Evolutionary conservation across 768 basidiomycete species (phyloP).

Genomic region (Antrodiella citrinella): DNA sequence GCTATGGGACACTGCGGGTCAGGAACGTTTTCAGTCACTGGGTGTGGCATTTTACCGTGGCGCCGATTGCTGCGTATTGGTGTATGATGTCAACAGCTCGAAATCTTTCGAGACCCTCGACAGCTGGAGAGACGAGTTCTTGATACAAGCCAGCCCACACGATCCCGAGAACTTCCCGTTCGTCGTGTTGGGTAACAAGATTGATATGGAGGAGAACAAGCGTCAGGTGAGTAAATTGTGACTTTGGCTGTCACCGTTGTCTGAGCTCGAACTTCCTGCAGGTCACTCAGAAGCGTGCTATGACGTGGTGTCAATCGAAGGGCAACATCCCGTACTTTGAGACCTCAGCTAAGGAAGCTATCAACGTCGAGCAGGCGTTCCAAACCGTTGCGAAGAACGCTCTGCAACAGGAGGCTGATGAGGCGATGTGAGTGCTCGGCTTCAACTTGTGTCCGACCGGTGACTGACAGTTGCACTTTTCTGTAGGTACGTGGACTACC

Average conservation of each 20-base stretch:
- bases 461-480: slow-evolving; percentile 12
- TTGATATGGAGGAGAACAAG: slow-evolving; percentile 98
- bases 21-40: slow-evolving; percentile 98
- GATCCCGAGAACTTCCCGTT: slow-evolving; percentile 99
- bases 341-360: slow-evolving; percentile 99
- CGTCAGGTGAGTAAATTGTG: slow-evolving; percentile 61
- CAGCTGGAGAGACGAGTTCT: slow-evolving; percentile 98
- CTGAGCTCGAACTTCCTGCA: slow-evolving; percentile 27
- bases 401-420: slow-evolving; percentile 93
- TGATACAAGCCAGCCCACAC: slow-evolving; percentile 97
- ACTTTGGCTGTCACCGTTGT: background rate
- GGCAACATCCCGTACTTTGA: slow-evolving; percentile 99
- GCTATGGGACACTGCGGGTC: slow-evolving; percentile 99
- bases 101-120: slow-evolving; percentile 99
- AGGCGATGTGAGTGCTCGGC: slow-evolving; percentile 64
- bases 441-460: slow-evolving; percentile 7
- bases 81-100: slow-evolving; percentile 97
- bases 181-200: slow-evolving; percentile 99
- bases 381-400: slow-evolving; percentile 99
- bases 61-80: slow-evolving; percentile 97
- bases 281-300: slow-evolving; percentile 99
- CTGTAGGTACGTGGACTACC: slow-evolving; percentile 91
- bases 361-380: slow-evolving; percentile 99
- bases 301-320: slow-evolving; percentile 99
- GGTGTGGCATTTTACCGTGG: slow-evolving; percentile 99